Evolutionary conservation across 2,329 filamentous ascomycete species (phyloP), one percentile per base, ranked within the genome.

Genomic region (Tolypocladium pustulatum): DNA sequence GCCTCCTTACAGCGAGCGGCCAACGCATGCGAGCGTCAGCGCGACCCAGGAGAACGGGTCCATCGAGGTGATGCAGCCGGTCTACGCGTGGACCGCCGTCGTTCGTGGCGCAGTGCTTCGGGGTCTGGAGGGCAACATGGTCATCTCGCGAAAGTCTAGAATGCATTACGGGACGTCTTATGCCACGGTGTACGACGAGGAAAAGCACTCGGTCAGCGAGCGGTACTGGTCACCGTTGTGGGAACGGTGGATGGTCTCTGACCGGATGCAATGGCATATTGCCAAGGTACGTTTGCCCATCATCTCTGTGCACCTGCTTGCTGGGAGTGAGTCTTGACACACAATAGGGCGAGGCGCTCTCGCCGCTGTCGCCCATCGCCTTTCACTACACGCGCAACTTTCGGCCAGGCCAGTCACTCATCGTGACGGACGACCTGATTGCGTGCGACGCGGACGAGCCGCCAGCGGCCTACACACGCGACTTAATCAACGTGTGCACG

Each of bases 371-470:
- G 1, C 89, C 89, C 0, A 87, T 92, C 60, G 88, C 87, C 2
- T 92, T 93, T 73, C 89, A 92, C 76, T 93, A 92, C 73, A 92
- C 89, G 3, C 86, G 89, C 61, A 93, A 92, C 72, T 93, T 93
- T 74, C 83, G 88, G 1, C 88, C 88, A 0, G 86, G 87, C 0
- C 89, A 92, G 71, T 89, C 86, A 0, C 80, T 91, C 8, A 73
- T 90, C 4, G 89, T 93, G 7, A 89, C 89, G 56, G 89, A 93
- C 71, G 89, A 93, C 66, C 76, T 93, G 41, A 90, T 92, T 61
- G 88, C 87, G 4, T 90, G 86, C 65, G 87, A 89, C 59, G 80
- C 82, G 4, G 88, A 91, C 62, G 78, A 79, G 57, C 86, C 85
- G 7, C 88, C 85, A 0, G 78, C 71, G 1, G 78, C 83, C 2